Conservation (phyloP, 176 grass and related monocot genomes). For the Oryza officinalis region DNA sequence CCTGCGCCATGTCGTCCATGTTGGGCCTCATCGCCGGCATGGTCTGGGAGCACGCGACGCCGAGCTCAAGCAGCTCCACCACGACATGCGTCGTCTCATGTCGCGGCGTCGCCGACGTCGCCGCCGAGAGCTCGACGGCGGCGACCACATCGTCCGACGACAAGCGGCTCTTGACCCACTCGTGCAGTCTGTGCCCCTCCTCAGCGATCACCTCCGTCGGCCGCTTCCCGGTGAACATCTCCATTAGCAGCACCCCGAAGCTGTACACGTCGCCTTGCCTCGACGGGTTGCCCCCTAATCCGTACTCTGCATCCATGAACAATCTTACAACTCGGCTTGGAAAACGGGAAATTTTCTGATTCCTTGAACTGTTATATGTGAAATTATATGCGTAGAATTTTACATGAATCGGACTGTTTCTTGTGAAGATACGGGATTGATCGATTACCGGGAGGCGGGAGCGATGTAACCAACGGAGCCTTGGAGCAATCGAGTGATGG, state of each 20-base stretch:
- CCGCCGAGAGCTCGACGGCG: conserved; percentile 10
- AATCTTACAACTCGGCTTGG: not conserved
- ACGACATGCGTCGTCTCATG: conserved; percentile 30
- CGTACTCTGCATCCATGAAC: conserved; percentile 56
- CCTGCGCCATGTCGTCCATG: conserved; percentile 55
- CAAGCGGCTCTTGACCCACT: conserved; percentile 57
- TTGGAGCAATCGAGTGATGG: conserved; percentile 63
- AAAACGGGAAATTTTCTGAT: not conserved
- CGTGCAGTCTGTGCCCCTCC: conserved; percentile 62
- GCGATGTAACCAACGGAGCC: conserved; percentile 77
- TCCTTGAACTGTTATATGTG: not conserved
- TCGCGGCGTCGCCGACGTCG: conserved; percentile 16
- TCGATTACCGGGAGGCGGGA: conserved; percentile 55
- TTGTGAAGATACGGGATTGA: not conserved
- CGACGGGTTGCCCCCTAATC: conserved; percentile 63
- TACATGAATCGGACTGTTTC: no score
- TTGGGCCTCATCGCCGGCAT: conserved; percentile 49
- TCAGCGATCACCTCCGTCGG: conserved; percentile 63
- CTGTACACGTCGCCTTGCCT: conserved; percentile 77
- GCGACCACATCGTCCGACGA: conserved; percentile 28
- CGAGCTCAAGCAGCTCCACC: conserved; percentile 64
- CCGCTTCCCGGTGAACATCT: conserved; percentile 67
- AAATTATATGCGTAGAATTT: not conserved
- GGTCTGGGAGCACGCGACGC: conserved; percentile 54
- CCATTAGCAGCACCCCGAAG: conserved; percentile 70